phyloP scores from a whole-genome alignment of 2,329 filamentous ascomycete species.

The Ceratocystiopsis minuta region DNA sequence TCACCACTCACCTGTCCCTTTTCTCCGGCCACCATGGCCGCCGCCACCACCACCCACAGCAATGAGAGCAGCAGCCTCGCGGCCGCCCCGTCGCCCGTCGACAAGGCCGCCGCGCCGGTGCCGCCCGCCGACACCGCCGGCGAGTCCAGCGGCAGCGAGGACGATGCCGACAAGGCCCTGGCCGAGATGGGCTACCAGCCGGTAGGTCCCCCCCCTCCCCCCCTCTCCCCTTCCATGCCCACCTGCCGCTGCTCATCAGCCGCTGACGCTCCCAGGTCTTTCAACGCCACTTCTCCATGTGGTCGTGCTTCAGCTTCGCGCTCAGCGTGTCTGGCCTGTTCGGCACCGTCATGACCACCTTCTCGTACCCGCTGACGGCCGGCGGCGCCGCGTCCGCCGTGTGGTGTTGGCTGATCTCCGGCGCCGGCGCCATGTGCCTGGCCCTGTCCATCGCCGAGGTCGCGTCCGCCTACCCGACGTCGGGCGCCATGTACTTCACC shows the following conservation, averaged over 20 bases:
- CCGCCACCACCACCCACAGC: no score
- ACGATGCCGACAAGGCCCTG: conserved; percentile 16
- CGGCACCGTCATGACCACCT: conserved; percentile 36
- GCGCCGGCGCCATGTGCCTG: conserved; percentile 37
- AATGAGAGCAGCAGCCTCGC: no score
- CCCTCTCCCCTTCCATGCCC: no score
- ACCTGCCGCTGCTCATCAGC: no score
- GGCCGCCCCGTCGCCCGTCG: no score
- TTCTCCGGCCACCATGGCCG: not conserved
- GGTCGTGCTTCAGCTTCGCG: conserved; percentile 39
- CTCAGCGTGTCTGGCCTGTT: conserved; percentile 38
- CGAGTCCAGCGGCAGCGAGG: conserved; percentile 4
- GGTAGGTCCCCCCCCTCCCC: conserved; percentile 1
- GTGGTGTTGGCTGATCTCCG: conserved; percentile 41
- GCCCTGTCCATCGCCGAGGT: conserved; percentile 35
- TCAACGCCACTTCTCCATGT: conserved; percentile 40
- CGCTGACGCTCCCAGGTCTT: conserved; percentile 23
- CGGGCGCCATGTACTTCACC: conserved; percentile 30
- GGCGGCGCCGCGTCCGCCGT: conserved; percentile 34
- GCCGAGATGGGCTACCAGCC: conserved; percentile 21
- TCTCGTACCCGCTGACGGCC: conserved; percentile 32
- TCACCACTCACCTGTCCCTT: no score
- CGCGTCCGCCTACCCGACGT: conserved; percentile 39
- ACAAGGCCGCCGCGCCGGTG: not conserved
- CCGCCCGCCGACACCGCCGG: not conserved